Evolutionary conservation across 208 protist species (phyloP).

Genomic region (Angomonas deanei): DNA sequence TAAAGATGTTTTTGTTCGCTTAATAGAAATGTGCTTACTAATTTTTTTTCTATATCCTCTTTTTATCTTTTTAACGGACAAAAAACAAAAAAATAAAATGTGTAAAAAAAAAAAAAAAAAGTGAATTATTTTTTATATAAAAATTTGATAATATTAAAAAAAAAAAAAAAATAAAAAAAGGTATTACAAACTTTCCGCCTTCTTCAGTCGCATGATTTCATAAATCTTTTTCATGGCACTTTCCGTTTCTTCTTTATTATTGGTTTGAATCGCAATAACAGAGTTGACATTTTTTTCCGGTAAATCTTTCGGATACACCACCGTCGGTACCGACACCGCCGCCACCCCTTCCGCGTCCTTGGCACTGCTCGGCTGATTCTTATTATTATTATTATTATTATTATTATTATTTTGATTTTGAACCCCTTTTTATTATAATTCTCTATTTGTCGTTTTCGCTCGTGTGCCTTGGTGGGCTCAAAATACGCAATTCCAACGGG

Average conservation of each 20-base stretch:
- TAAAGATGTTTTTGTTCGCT: too few relatives aligned
- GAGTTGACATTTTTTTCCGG: background rate
- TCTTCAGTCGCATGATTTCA: background rate
- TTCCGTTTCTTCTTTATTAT: background rate
- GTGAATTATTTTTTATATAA: background rate
- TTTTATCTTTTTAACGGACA: background rate
- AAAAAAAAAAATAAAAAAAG: conserved; percentile 9
- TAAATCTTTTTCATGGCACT: background rate
- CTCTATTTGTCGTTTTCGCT: conserved; percentile 32
- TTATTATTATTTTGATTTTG: conserved; percentile 6
- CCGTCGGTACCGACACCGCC: background rate
- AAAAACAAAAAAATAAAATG: background rate
- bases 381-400: background rate
- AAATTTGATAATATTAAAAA: background rate
- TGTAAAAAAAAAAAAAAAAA: background rate
- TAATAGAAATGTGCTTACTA: too few relatives aligned
- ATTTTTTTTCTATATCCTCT: too few relatives aligned
- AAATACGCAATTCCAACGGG: conserved; percentile 63
- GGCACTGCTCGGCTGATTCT: background rate
- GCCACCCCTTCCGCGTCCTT: background rate
- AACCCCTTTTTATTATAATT: conserved; percentile 20
- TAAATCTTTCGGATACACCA: background rate
- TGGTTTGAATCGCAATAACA: background rate
- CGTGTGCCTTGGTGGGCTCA: conserved; percentile 48
- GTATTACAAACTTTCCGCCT: background rate